Percentiles rank a stretch among this genome's conserved stretches.
These are phyloP conservation scores for Neurospora sp. DNA, from an alignment of 495 filamentous ascomycete species.

Conservation along the genomic window DNA sequence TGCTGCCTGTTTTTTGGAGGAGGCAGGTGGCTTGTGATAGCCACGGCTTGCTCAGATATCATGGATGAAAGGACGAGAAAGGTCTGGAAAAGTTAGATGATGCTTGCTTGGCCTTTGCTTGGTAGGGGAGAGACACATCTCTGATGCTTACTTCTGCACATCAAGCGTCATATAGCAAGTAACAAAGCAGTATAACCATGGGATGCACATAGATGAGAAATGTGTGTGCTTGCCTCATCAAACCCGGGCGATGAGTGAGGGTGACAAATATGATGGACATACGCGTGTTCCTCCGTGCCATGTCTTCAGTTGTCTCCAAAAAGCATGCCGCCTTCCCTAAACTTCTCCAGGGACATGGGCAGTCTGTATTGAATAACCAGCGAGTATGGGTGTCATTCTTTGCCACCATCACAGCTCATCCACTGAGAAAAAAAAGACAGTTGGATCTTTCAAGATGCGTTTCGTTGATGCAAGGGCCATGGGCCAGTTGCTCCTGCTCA, in stretches of 20 bases:
- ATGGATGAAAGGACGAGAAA: not conserved
- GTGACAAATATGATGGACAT: not conserved
- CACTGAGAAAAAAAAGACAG: too few relatives aligned
- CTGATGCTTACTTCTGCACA: not conserved
- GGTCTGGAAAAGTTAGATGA: not conserved
- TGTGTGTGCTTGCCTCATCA: not conserved
- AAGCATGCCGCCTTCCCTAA: not conserved
- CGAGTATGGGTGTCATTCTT: too few relatives aligned
- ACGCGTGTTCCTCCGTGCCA: not conserved
- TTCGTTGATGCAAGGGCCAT: too few relatives aligned
- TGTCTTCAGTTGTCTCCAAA: not conserved
- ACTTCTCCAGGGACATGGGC: too few relatives aligned
- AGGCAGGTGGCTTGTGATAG: not conserved
- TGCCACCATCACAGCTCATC: too few relatives aligned
- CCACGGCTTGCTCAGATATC: not conserved
- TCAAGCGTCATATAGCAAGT: not conserved
- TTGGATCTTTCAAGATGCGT: too few relatives aligned
- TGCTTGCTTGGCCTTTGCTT: not conserved
- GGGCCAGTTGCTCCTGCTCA: too few relatives aligned
- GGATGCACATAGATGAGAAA: not conserved
- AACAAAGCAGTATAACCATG: not conserved
- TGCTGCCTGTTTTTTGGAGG: not conserved
- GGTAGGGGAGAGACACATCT: not conserved
- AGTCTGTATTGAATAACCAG: too few relatives aligned
- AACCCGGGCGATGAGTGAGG: not conserved